phyloP scores from a whole-genome alignment of 495 filamentous ascomycete species.

The Hapsidospora chrysogenum region DNA sequence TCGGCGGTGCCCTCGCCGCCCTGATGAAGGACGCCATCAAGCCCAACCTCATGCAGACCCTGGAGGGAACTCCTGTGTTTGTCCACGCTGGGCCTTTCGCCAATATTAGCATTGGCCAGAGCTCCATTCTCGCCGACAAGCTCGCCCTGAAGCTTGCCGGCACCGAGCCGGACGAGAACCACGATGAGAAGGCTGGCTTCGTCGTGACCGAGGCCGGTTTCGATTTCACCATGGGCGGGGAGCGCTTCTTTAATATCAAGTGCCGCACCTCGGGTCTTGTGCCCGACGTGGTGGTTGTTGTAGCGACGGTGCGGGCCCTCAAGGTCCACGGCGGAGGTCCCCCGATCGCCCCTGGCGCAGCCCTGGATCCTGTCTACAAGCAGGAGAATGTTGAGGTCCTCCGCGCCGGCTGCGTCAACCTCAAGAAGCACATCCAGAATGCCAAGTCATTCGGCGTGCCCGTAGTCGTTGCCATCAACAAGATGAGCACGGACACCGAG shows the following conservation, averaged over 20 bases:
- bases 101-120: constrained; percentile 94
- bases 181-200: constrained; percentile 71
- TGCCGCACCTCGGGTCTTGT: constrained; percentile 85
- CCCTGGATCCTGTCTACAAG: constrained; percentile 70
- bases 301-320: constrained; percentile 85
- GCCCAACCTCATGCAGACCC: constrained; percentile 94
- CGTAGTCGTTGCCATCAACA: constrained; percentile 96
- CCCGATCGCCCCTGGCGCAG: constrained; percentile 70
- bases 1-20: constrained; percentile 79
- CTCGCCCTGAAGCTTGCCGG: constrained; percentile 90
- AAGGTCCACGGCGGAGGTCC: constrained; percentile 96
- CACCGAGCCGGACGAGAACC: constrained; percentile 86
- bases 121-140: constrained; percentile 86
- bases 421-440: constrained; percentile 86
- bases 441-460: constrained; percentile 78
- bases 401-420: constrained; percentile 76
- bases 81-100: constrained; percentile 96
- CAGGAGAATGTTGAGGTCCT: constrained; percentile 88
- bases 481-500: constrained; percentile 82
- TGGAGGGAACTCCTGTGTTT: constrained; percentile 93
- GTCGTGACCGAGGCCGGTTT: constrained; percentile 98
- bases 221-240: constrained; percentile 98
- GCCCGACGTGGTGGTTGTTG: constrained; percentile 85
- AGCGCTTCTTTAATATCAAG: constrained; percentile 99
- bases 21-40: constrained; percentile 98